Percentiles rank a stretch among this genome's conserved stretches.
Evolutionary conservation across 495 filamentous ascomycete species (phyloP).

Genomic region (Podospora pseudopauciseta): DNA sequence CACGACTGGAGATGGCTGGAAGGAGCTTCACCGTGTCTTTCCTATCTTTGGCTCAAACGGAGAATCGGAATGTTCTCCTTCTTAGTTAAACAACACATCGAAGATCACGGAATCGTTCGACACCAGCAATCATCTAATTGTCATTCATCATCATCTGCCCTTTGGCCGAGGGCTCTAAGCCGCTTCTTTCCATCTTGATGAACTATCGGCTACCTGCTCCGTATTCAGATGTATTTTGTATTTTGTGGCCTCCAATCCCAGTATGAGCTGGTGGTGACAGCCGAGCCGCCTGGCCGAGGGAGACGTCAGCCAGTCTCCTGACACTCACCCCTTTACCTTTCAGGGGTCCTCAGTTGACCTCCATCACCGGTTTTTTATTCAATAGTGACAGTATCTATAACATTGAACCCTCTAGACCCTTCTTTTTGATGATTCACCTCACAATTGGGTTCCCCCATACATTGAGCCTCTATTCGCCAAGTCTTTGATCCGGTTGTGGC

Average conservation of each 20-base stretch:
- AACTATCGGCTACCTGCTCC: not conserved
- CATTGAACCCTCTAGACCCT: not conserved
- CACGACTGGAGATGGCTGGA: not conserved
- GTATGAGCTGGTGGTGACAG: not conserved
- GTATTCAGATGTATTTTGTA: not conserved
- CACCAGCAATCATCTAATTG: not conserved
- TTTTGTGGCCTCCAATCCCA: not conserved
- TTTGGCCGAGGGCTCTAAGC: not conserved
- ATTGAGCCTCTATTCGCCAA: too few relatives aligned
- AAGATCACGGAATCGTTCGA: not conserved
- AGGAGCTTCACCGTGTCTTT: not conserved
- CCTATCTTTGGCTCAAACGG: not conserved
- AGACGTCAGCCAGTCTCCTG: not conserved
- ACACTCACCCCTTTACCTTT: not conserved
- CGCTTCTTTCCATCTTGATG: not conserved
- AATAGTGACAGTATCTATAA: not conserved
- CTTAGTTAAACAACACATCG: not conserved
- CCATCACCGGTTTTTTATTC: not conserved
- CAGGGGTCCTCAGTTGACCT: not conserved
- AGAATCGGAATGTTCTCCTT: not conserved
- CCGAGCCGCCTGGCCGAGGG: not conserved
- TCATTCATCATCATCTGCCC: not conserved
- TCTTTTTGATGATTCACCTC: not conserved
- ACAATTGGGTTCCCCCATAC: too few relatives aligned
- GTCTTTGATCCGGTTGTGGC: not conserved